These are phyloP conservation scores for Entomophthora muscae DNA, from an alignment of 371 early-diverging fungal genomes.

Conservation along the genomic window DNA sequence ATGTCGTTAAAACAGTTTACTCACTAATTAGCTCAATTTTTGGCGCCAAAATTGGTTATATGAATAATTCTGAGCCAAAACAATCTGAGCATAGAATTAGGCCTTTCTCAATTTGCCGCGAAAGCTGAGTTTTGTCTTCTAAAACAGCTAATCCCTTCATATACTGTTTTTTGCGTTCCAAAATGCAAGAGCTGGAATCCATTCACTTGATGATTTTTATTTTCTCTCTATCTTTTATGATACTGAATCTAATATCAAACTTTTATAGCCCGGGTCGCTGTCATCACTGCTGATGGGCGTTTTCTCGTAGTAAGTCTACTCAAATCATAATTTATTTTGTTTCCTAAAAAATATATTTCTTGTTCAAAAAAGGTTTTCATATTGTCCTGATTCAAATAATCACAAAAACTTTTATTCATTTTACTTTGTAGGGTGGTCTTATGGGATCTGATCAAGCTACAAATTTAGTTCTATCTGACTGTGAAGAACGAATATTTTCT, in stretches of 20 bases:
- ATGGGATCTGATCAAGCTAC: slow-evolving; percentile 67
- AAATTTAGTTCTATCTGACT: slow-evolving; percentile 49
- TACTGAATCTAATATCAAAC: not conserved
- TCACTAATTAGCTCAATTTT: too few relatives aligned
- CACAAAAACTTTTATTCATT: not conserved
- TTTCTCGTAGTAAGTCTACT: not conserved
- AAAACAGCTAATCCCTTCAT: not conserved
- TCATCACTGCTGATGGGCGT: slow-evolving; percentile 2
- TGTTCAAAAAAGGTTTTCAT: not conserved
- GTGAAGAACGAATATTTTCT: slow-evolving; percentile 61
- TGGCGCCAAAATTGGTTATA: too few relatives aligned
- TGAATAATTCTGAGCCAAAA: too few relatives aligned
- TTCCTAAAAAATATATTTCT: not conserved
- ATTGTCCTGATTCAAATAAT: not conserved
- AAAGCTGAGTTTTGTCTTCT: not conserved
- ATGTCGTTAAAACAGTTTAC: too few relatives aligned
- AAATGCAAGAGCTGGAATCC: too few relatives aligned
- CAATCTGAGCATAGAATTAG: too few relatives aligned
- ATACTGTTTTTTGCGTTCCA: too few relatives aligned
- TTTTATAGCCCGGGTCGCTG: slow-evolving; percentile 2
- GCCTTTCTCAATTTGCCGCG: too few relatives aligned
- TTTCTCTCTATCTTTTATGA: not conserved
- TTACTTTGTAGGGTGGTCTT: slow-evolving; percentile 31
- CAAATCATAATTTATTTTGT: not conserved
- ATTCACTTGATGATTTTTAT: not conserved